phyloP scores from a whole-genome alignment of 306 rosid genomes.

The Vigna hirtella region DNA sequence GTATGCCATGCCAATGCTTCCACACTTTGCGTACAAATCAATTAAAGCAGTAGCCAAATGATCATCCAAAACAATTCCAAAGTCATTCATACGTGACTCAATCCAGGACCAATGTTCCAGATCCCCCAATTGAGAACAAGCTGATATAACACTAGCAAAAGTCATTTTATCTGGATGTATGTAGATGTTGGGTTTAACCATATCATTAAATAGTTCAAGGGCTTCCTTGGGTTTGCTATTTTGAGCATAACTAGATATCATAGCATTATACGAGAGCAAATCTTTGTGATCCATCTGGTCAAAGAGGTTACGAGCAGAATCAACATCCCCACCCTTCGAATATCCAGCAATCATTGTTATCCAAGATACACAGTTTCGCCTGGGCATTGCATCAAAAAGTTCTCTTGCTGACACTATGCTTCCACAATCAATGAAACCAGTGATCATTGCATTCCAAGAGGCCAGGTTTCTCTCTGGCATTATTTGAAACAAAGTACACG shows the following conservation, averaged over 20 bases:
- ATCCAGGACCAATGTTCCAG: conserved; percentile 56
- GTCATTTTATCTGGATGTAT: conserved; percentile 74
- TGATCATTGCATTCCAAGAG: conserved; percentile 79
- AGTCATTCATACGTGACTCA: conserved; percentile 58
- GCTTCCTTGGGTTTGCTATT: conserved; percentile 73
- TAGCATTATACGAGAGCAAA: conserved; percentile 59
- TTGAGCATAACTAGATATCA: conserved; percentile 82
- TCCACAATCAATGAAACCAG: conserved; percentile 65
- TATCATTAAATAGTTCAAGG: conserved; percentile 62
- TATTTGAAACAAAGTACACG: conserved; percentile 57
- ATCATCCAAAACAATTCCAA: conserved; percentile 73
- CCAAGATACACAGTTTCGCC: conserved; percentile 66
- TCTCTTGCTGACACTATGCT: conserved; percentile 57
- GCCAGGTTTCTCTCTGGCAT: conserved; percentile 67
- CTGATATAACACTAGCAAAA: conserved; percentile 70
- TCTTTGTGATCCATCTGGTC: conserved; percentile 60
- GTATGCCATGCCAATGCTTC: conserved; percentile 67
- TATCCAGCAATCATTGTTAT: conserved; percentile 73
- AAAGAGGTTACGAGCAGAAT: conserved; percentile 63
- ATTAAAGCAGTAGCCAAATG: conserved; percentile 77
- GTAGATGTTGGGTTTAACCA: conserved; percentile 52
- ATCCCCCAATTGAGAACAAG: conserved; percentile 75
- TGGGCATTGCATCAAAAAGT: conserved; percentile 61
- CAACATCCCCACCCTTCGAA: conserved; percentile 68
- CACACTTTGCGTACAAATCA: conserved; percentile 78